These are phyloP conservation scores for Geopyxis carbonaria DNA, from an alignment of 495 filamentous ascomycete species.

Conservation along the genomic window DNA sequence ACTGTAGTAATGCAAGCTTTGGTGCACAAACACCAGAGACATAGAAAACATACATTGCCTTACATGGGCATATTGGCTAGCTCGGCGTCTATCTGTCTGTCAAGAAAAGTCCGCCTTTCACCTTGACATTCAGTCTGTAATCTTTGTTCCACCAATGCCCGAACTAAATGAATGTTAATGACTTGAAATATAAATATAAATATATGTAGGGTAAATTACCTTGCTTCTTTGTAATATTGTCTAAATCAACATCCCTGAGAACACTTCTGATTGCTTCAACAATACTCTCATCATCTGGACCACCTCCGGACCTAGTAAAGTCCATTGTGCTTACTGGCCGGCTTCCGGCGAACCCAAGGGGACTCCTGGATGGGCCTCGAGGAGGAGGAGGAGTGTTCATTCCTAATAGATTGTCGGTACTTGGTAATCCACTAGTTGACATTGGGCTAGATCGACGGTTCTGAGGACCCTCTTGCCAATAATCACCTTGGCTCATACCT, in stretches of 20 bases:
- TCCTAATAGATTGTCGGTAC: slow-evolving; percentile 44
- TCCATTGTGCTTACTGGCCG: slow-evolving; percentile 58
- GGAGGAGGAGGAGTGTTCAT: slow-evolving; percentile 31
- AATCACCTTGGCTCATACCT: slow-evolving; percentile 34
- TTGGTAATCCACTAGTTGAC: slow-evolving; percentile 36
- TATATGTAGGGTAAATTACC: slow-evolving; percentile 26
- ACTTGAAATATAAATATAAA: slow-evolving; percentile 12
- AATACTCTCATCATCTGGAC: slow-evolving; percentile 60
- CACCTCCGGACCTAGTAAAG: slow-evolving; percentile 48
- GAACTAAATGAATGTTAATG: slow-evolving; percentile 33
- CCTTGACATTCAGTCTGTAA: slow-evolving; percentile 72
- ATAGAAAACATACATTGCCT: no score
- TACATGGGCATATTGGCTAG: slow-evolving; percentile 62
- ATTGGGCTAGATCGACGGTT: slow-evolving; percentile 28
- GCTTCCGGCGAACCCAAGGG: slow-evolving; percentile 32
- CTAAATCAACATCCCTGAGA: slow-evolving; percentile 78
- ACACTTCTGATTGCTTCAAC: slow-evolving; percentile 66
- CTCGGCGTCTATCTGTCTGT: slow-evolving; percentile 81
- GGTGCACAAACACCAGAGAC: no score
- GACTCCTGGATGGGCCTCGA: slow-evolving; percentile 34
- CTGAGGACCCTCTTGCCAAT: slow-evolving; percentile 35
- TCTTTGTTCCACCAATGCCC: slow-evolving; percentile 78
- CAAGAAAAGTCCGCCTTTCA: slow-evolving; percentile 68
- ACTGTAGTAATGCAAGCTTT: no score
- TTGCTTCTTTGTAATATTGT: slow-evolving; percentile 96